phyloP scores from a whole-genome alignment of 306 rosid species.

The Cucurbita ficifolia region DNA sequence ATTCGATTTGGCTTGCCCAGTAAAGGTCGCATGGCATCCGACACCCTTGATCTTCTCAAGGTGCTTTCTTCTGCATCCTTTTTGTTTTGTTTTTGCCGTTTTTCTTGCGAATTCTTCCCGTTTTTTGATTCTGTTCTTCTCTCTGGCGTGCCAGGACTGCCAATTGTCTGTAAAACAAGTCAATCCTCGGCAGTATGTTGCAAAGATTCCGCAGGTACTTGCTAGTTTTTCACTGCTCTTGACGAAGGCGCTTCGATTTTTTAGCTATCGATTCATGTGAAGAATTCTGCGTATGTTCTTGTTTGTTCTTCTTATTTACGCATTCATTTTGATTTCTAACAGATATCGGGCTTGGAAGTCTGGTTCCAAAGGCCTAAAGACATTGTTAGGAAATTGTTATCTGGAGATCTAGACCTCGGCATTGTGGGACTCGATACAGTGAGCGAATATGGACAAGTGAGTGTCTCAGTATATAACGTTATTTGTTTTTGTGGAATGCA shows the following conservation, averaged over 20 bases:
- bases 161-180: slow-evolving; percentile 81
- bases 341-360: slow-evolving; percentile 70
- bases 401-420: slow-evolving; percentile 92
- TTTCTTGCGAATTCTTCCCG: neutral
- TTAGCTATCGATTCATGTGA: neutral
- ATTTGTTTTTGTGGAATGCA: neutral
- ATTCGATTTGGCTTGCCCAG: slow-evolving; percentile 80
- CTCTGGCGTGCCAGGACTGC: slow-evolving; percentile 31
- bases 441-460: slow-evolving; percentile 63
- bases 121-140: neutral
- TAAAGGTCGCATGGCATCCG: slow-evolving; percentile 83
- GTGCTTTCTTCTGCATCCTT: slow-evolving; percentile 9
- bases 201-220: slow-evolving; percentile 66
- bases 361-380: slow-evolving; percentile 94
- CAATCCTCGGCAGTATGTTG: slow-evolving; percentile 83
- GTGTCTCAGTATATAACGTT: neutral
- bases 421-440: slow-evolving; percentile 74
- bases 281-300: neutral
- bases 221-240: neutral
- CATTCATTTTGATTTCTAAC: neutral
- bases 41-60: slow-evolving; percentile 77
- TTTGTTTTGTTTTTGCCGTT: neutral
- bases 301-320: neutral
- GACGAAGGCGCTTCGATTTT: neutral
- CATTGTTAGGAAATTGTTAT: slow-evolving; percentile 58